phyloP scores from a whole-genome alignment of 176 grass and related monocot genomes.

The Bonia amplexicaulis region DNA sequence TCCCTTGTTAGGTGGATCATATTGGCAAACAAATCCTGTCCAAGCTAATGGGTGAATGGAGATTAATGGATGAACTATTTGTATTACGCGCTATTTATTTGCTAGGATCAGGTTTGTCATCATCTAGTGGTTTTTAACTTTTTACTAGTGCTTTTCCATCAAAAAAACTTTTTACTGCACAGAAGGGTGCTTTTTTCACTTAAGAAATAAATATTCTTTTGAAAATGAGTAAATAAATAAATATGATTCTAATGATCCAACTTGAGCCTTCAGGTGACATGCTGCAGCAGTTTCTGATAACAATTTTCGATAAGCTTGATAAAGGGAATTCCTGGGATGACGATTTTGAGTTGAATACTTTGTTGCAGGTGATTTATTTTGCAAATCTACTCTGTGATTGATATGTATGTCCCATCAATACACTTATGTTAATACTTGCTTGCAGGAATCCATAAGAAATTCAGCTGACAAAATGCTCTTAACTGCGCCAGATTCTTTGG shows the following conservation, averaged over 20 bases:
- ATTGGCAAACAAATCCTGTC: conserved; percentile 77
- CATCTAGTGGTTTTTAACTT: not conserved
- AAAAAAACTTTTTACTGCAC: not conserved
- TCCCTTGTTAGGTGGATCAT: conserved; percentile 62
- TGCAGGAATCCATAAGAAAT: conserved; percentile 93
- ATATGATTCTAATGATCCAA: conserved; percentile 21
- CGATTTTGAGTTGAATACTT: conserved; percentile 93
- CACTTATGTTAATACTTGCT: conserved; percentile 25
- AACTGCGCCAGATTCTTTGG: conserved; percentile 77
- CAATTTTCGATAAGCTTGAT: conserved; percentile 83
- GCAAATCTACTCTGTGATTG: conserved; percentile 4
- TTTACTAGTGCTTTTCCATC: not conserved
- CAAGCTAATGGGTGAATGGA: conserved; percentile 86
- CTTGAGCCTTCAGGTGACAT: conserved; percentile 70
- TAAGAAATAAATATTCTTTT: not conserved
- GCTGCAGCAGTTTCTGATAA: conserved; percentile 89
- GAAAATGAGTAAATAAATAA: not conserved
- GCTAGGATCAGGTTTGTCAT: conserved; percentile 79
- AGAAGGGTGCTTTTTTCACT: not conserved
- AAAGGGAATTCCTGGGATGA: conserved; percentile 90
- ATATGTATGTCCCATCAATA: conserved; percentile 7
- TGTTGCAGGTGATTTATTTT: conserved; percentile 69
- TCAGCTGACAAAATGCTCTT: conserved; percentile 80
- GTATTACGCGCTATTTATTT: conserved; percentile 91
- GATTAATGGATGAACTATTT: conserved; percentile 89